Conservation (phyloP, 1,139 yeast species). For the Pichia terricola region DNA sequence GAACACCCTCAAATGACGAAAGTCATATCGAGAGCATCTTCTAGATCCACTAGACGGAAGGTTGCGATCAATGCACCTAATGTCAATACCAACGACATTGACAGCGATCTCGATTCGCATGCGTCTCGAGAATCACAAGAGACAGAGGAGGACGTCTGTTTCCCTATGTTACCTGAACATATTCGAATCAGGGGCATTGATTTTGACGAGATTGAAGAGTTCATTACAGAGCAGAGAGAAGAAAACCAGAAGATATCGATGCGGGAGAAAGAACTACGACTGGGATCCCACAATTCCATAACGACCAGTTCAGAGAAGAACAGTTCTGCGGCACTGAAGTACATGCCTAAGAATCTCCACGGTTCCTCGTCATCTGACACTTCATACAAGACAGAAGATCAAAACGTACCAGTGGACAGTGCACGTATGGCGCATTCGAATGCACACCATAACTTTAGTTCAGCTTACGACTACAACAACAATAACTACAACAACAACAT, state of each 20-base stretch:
- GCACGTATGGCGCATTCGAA: background rate
- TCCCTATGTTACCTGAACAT: conserved; percentile 78
- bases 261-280: conserved; percentile 23
- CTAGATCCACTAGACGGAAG: conserved; percentile 18
- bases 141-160: conserved; percentile 96
- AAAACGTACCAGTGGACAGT: background rate
- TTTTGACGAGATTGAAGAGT: conserved; percentile 71
- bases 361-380: background rate
- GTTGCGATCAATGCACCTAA: conserved; percentile 2
- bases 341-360: conserved; percentile 35
- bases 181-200: conserved; percentile 65
- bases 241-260: conserved; percentile 23
- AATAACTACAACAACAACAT: background rate
- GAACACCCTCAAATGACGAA: conserved; percentile 6
- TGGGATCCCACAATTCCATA: conserved; percentile 10
- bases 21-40: conserved; percentile 17
- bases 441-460: background rate
- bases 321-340: conserved; percentile 49
- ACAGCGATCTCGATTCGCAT: conserved; percentile 61
- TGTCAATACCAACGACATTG: conserved; percentile 26
- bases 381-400: background rate
- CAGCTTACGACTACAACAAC: background rate
- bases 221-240: conserved; percentile 41
- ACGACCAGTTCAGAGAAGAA: conserved; percentile 22
- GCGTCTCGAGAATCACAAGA: conserved; percentile 69